Evolutionary conservation across 2,329 filamentous ascomycete genomes (phyloP).

Genomic region (Dothistroma pini): DNA sequence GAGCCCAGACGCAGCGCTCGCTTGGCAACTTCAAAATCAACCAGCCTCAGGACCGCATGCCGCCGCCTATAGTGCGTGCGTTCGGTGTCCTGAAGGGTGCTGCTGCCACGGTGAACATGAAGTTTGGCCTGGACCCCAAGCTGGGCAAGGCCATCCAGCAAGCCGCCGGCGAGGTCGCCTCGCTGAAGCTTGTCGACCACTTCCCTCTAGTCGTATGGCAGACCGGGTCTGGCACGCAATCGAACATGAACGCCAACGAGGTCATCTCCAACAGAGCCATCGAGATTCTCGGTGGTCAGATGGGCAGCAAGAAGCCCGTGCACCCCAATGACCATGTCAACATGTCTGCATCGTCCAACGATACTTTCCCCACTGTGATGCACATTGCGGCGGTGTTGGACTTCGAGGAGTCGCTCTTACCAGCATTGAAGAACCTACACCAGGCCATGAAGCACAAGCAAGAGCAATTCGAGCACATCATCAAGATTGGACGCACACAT

Average conservation of each 20-base stretch:
- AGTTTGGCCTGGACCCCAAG: conserved; percentile 86
- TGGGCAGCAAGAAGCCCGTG: conserved; percentile 97
- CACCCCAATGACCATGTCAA: conserved; percentile 99
- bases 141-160: conserved; percentile 89
- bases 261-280: conserved; percentile 99
- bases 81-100: conserved; percentile 98
- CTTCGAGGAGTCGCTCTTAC: conserved; percentile 79
- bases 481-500: conserved; percentile 98
- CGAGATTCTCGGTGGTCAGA: conserved; percentile 89
- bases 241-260: conserved; percentile 99
- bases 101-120: conserved; percentile 92
- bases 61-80: conserved; percentile 82
- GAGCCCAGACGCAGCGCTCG: conserved; percentile 93
- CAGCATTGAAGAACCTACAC: conserved; percentile 75
- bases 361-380: conserved; percentile 99
- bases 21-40: conserved; percentile 99
- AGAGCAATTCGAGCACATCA: conserved; percentile 85
- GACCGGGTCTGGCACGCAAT: conserved; percentile 97
- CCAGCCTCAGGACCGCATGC: conserved; percentile 98
- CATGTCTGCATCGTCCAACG: conserved; percentile 97
- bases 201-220: conserved; percentile 99
- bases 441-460: conserved; percentile 83
- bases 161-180: conserved; percentile 88
- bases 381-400: conserved; percentile 97
- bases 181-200: conserved; percentile 90